A percentile compares a stretch with the other conserved stretches of the same genome.
These are phyloP conservation scores for Neofusicoccum kwambonambiense DNA, from an alignment of 2,329 filamentous ascomycete genomes.

Conservation along the genomic window DNA sequence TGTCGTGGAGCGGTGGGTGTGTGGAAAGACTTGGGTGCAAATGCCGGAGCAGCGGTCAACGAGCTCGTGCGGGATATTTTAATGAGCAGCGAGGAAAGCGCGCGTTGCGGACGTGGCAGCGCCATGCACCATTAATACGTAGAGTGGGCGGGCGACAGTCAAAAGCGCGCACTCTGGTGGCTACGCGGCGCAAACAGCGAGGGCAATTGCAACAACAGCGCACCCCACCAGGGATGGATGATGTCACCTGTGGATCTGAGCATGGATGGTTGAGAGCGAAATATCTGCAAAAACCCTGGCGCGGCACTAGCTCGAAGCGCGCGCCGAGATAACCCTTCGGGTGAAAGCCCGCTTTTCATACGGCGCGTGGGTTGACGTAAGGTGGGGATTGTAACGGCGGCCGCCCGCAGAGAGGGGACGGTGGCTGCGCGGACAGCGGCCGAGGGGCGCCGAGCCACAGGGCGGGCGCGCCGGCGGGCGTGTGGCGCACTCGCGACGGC, in stretches of 20 bases:
- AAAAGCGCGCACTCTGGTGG: not conserved
- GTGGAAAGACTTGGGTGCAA: constrained; percentile 8
- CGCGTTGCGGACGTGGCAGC: constrained; percentile 9
- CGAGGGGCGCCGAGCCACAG: not conserved
- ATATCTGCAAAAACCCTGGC: constrained; percentile 3
- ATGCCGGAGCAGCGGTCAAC: constrained; percentile 15
- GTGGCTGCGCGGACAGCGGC: not conserved
- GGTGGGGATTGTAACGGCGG: not conserved
- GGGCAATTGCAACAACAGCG: constrained; percentile 1
- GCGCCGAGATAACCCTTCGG: constrained; percentile 7
- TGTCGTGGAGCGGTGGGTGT: not conserved
- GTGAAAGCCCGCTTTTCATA: constrained; percentile 15
- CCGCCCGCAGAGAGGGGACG: not conserved
- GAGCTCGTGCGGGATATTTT: not conserved
- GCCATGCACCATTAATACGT: constrained; percentile 14
- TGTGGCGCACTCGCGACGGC: not conserved
- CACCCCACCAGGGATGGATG: constrained; percentile 10
- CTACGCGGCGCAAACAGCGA: constrained; percentile 8
- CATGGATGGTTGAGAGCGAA: constrained; percentile 10
- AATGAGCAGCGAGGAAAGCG: constrained; percentile 2
- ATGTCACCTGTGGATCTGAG: constrained; percentile 17
- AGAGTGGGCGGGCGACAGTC: not conserved
- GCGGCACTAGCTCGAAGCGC: constrained; percentile 6
- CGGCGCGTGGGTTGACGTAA: constrained; percentile 7
- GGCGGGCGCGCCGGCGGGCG: not conserved